Evolutionary conservation across 768 basidiomycete species (phyloP).

Genomic region (Xanthoconium purpureum): DNA sequence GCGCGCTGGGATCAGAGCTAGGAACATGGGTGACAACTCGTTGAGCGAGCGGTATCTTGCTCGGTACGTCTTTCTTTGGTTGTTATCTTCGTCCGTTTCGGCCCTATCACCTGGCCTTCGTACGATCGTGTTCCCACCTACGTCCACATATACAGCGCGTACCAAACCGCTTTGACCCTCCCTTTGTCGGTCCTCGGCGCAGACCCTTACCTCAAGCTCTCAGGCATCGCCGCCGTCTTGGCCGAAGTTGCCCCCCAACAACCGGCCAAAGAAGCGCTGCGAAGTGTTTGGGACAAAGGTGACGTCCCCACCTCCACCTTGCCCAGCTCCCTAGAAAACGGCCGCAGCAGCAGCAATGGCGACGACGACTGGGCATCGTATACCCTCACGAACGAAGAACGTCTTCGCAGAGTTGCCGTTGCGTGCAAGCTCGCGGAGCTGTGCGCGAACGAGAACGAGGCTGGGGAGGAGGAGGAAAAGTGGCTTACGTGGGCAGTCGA

Average conservation of each 20-base stretch:
- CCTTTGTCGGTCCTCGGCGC: constrained; percentile 29
- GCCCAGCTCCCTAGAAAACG: constrained; percentile 1
- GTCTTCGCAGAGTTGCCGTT: constrained; percentile 43
- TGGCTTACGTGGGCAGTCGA: constrained; percentile 45
- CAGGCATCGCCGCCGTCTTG: constrained; percentile 62
- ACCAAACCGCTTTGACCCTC: constrained; percentile 48
- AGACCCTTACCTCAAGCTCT: constrained; percentile 60
- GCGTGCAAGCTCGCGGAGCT: constrained; percentile 47
- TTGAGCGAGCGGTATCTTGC: constrained; percentile 51
- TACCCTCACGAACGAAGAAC: constrained; percentile 34
- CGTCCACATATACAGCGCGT: constrained; percentile 41
- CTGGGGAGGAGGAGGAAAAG: constrained; percentile 35
- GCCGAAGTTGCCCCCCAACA: constrained; percentile 44
- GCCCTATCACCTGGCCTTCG: neutral
- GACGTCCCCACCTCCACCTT: neutral
- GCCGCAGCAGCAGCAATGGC: neutral
- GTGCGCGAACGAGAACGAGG: constrained; percentile 29
- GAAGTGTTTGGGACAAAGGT: constrained; percentile 21
- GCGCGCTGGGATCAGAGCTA: constrained; percentile 62
- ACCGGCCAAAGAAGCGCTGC: constrained; percentile 23
- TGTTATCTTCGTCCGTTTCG: neutral
- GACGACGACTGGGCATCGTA: constrained; percentile 17
- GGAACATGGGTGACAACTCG: constrained; percentile 51
- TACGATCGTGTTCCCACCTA: neutral
- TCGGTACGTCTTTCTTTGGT: constrained; percentile 40